Base-by-base conservation (phyloP, 139 green algal species). In the Diplosphaera chodatii region DNA sequence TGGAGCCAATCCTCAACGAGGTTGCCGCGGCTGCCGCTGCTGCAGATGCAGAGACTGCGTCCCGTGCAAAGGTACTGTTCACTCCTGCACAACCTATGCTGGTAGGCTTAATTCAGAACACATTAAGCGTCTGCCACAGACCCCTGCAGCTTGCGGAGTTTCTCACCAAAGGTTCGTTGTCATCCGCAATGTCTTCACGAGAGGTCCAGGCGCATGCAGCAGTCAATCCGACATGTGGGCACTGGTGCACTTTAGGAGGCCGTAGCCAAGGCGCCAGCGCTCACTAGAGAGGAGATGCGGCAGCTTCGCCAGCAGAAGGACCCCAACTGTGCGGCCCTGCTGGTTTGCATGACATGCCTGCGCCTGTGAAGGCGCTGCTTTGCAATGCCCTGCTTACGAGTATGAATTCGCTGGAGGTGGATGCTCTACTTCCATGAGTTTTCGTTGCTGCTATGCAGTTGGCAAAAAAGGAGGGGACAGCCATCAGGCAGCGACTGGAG, bases 291-390 rank as follows among this genome's bases (percentile, higher is more conserved):
- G 32, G 84, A 91, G 65, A 69, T 88, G 48, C 77, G 71, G 69
- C 70, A 62, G 16, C 81, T 90, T 76, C 79, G 89, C 23, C 87
- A 86, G 63, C 69, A 85, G 30, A 78, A 75, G 2, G 89, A 94
- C 74, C 89, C 89, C 22, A 92, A 91, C 76, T 92, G 83, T 68
- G 70, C 72, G 31, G 27, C 37, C 6, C 10, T 48, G 37, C 37
- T 10, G 10, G 6, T 6, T 10, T 48, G 6, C 37, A 48, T 6
- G 6, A 48, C 37, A 6, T 48, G 6, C 37, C 6, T 18, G 70
- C 63, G 15, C n/a, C n/a, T n/a, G n/a, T n/a, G n/a, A n/a, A n/a
- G n/a, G n/a, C n/a, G n/a, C n/a, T n/a, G n/a, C n/a, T n/a, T n/a
- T n/a, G n/a, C n/a, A n/a, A n/a, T n/a, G n/a, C n/a, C n/a, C n/a